phyloP scores from a whole-genome alignment of 441 rosid species.

The Corymbia citriodora region DNA sequence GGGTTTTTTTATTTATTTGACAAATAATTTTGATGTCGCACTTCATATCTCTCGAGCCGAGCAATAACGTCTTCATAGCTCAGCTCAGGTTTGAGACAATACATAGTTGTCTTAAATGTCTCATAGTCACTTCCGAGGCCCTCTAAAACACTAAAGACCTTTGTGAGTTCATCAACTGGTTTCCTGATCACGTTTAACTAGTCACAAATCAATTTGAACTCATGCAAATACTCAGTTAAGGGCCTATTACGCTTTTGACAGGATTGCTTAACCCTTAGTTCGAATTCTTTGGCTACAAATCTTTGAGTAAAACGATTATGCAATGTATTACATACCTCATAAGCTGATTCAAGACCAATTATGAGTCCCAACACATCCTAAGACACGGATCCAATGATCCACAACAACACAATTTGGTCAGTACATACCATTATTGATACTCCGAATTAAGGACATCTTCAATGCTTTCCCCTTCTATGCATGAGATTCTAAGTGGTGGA shows the following conservation, averaged over 20 bases:
- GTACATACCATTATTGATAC: not conserved
- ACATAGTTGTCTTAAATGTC: not conserved
- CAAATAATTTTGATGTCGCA: not conserved
- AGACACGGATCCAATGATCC: not conserved
- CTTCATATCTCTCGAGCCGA: not conserved
- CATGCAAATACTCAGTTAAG: rapidly evolving
- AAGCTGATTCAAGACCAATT: not conserved
- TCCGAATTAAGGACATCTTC: not conserved
- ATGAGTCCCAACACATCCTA: not conserved
- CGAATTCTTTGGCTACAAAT: not conserved
- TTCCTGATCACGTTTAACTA: not conserved
- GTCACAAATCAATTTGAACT: not conserved
- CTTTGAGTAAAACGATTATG: not conserved
- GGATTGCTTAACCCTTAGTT: not conserved
- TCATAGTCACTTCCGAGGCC: not conserved
- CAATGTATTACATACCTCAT: not conserved
- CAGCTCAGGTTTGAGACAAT: not conserved
- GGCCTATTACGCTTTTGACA: not conserved
- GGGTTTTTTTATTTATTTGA: not conserved
- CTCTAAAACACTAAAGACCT: not conserved
- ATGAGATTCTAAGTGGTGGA: not conserved
- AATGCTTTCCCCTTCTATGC: not conserved
- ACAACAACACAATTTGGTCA: not conserved
- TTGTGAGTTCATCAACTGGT: not conserved
- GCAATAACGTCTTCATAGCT: not conserved